Conservation (phyloP, 306 rosid genomes). For the Purshia tridentata region DNA sequence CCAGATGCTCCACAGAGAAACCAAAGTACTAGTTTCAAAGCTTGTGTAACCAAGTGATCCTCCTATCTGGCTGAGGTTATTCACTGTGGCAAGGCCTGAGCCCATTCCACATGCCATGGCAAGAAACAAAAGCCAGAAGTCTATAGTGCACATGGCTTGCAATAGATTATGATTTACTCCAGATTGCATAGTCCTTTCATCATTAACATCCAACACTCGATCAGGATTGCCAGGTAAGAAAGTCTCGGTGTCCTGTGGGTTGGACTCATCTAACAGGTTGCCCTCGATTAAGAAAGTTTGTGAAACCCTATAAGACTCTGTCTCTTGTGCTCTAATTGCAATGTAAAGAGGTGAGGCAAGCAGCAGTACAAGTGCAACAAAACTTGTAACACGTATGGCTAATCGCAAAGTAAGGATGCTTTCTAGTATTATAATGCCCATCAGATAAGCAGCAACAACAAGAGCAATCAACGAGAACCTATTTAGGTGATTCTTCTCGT, state of each 20-base stretch:
- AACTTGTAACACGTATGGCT: background rate
- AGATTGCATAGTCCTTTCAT: slow-evolving; percentile 7
- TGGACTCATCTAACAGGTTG: background rate
- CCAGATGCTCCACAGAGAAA: slow-evolving; percentile 37
- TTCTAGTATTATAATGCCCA: slow-evolving; percentile 13
- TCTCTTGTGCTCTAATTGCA: slow-evolving; percentile 26
- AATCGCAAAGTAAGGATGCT: slow-evolving; percentile 4
- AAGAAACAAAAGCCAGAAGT: slow-evolving; percentile 36
- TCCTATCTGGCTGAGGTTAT: slow-evolving; percentile 31
- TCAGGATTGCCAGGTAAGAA: slow-evolving; percentile 3
- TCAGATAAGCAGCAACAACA: slow-evolving; percentile 24
- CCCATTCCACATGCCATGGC: slow-evolving; percentile 34
- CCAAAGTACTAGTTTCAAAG: slow-evolving; percentile 19
- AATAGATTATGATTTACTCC: slow-evolving; percentile 19
- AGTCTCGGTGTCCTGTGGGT: background rate
- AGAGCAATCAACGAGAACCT: slow-evolving; percentile 23
- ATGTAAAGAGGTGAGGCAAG: slow-evolving; percentile 23
- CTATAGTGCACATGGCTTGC: slow-evolving; percentile 16
- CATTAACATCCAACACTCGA: background rate
- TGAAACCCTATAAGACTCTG: slow-evolving; percentile 15
- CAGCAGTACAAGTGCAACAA: slow-evolving; percentile 22
- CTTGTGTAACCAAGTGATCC: slow-evolving; percentile 18
- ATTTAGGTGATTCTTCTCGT: slow-evolving; percentile 17
- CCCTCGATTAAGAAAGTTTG: slow-evolving; percentile 4
- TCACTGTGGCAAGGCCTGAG: slow-evolving; percentile 27